phyloP scores from a whole-genome alignment of 495 filamentous ascomycete genomes.

The Penicillium waksmanii region DNA sequence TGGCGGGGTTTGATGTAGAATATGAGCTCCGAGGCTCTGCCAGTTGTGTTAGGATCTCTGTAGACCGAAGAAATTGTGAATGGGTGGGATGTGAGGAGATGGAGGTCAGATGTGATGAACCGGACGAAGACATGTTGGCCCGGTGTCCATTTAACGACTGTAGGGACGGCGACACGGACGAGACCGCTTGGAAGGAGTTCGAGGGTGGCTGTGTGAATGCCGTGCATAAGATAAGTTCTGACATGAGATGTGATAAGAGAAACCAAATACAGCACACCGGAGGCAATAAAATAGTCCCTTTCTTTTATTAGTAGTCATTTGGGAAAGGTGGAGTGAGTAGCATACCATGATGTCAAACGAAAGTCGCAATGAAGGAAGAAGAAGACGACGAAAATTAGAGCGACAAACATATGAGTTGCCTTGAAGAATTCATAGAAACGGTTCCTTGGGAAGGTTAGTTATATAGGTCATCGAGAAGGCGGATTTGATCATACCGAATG shows the following conservation, averaged over 20 bases:
- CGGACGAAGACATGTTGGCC: conserved; percentile 58
- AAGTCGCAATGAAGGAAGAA: conserved; percentile 48
- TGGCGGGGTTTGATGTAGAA: conserved; percentile 47
- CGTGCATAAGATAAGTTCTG: conserved; percentile 50
- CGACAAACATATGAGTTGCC: conserved; percentile 48
- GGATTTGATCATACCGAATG: conserved; percentile 40
- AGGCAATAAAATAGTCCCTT: conserved; percentile 65
- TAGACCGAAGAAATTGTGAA: conserved; percentile 55
- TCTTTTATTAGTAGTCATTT: conserved; percentile 10
- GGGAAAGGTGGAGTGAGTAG: background rate
- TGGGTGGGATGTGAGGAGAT: conserved; percentile 50
- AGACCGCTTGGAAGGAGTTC: conserved; percentile 44
- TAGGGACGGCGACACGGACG: conserved; percentile 50
- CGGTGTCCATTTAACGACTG: conserved; percentile 47
- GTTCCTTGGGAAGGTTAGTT: conserved; percentile 33
- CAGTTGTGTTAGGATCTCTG: conserved; percentile 19
- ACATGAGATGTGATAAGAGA: conserved; percentile 46
- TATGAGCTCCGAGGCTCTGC: conserved; percentile 36
- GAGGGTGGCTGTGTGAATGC: conserved; percentile 49
- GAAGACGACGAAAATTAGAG: conserved; percentile 50
- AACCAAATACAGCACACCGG: conserved; percentile 50
- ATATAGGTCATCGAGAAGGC: background rate
- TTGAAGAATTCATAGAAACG: conserved; percentile 61
- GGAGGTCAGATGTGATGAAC: conserved; percentile 45
- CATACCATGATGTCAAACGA: conserved; percentile 56